Conservation (phyloP, 495 filamentous ascomycete species). For the Penicillium bialowiezense region DNA sequence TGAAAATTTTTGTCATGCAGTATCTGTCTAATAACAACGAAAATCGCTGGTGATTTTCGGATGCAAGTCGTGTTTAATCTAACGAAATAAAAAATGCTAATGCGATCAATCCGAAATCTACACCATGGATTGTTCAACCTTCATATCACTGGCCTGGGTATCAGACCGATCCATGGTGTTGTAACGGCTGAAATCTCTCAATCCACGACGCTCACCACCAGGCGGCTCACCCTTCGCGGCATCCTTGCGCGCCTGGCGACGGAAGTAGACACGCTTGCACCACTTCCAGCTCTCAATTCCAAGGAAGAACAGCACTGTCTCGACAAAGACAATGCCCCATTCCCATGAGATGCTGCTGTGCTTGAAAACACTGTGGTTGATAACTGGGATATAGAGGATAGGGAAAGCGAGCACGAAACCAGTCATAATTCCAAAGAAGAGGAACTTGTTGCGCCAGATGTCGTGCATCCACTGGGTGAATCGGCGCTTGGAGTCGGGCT, state of each 20-base stretch:
- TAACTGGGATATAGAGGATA: conserved; percentile 66
- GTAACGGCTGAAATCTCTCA: conserved; percentile 36
- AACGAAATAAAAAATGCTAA: not conserved
- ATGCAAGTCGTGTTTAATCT: not conserved
- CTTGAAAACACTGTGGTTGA: conserved; percentile 68
- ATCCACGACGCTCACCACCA: conserved; percentile 8
- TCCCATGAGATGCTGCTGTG: conserved; percentile 71
- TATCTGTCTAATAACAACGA: not conserved
- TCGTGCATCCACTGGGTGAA: conserved; percentile 58
- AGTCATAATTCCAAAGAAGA: conserved; percentile 66
- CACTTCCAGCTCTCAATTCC: conserved; percentile 69
- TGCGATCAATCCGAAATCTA: conserved; percentile 8
- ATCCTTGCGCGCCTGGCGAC: conserved; percentile 23
- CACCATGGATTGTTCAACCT: conserved; percentile 34
- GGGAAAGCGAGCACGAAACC: conserved; percentile 73
- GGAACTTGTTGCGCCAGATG: conserved; percentile 68
- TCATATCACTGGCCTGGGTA: conserved; percentile 32
- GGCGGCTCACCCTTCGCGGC: conserved; percentile 3
- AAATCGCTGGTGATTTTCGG: not conserved
- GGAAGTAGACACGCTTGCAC: conserved; percentile 55
- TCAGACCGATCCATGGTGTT: conserved; percentile 41
- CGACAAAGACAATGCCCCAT: conserved; percentile 63
- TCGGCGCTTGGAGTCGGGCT: conserved; percentile 49
- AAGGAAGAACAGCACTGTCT: conserved; percentile 57
- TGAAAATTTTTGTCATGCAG: no score